Base-by-base conservation (phyloP, 495 filamentous ascomycete genomes). In the Coniosporium apollinis region DNA sequence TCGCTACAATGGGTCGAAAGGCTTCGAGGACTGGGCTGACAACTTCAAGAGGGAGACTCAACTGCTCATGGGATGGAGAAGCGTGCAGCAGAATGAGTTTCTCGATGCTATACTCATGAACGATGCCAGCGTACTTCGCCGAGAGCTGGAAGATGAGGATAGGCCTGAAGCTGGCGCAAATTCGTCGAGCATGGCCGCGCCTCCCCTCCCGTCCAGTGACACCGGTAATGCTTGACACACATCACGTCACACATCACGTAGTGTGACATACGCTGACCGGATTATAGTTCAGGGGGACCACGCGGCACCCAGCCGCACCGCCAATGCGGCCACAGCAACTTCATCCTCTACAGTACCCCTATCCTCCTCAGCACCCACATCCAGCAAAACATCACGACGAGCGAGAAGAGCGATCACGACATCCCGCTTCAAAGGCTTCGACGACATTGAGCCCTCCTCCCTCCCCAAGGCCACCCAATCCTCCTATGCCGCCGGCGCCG, bases 41-140 rank as follows among this genome's bases (percentile, higher is more conserved):
- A 58, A 77, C 15, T 68, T 92, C 43, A 61, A 70, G 37, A 70
- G 66, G 17, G 56, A 72, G 3, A 69, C 86, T 28, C 78, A 82
- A 4, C 45, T 72, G 19, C 62, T 64, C 29, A 69, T 86, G 11
- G 79, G 82, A 38, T 82, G 86, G 46, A 72, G 82, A 3, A 72
- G 86, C 15, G 75, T 94, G 31, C 76, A 86, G 37, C 89, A 94
- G 52, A 83, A 76, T 32, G 86, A 94, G 43, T 94, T 97, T 41
- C 64, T 97, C 6, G 84, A 93, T 56, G 81, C 81, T 3, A 94
- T 97, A 31, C 54, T 96, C 13, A 72, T 58, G 8, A 76, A 74
- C 36, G 76, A 94, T 59, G 70, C 80, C 3, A 73, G 67, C 37
- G 57, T 64, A 18, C 58, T 94, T 13, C 70, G 76, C 38, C 69